Conservation (phyloP, 495 filamentous ascomycete genomes). For the Parachaetomium inaequale region DNA sequence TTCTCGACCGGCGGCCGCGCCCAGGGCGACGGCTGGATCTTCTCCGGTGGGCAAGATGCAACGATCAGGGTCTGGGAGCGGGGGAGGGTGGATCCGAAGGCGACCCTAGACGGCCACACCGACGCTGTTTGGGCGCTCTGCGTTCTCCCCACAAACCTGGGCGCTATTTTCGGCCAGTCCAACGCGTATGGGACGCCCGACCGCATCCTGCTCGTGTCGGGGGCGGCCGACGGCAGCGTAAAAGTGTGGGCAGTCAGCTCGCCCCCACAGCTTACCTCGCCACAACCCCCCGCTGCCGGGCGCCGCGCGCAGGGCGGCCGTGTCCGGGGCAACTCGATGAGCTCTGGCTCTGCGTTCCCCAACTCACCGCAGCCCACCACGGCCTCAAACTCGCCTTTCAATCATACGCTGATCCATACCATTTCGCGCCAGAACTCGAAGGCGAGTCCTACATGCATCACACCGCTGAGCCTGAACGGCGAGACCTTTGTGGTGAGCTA, state of each 20-base stretch:
- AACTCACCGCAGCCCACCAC: conserved; percentile 84
- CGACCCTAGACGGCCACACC: conserved; percentile 88
- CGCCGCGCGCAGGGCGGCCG: conserved; percentile 74
- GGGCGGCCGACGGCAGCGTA: conserved; percentile 85
- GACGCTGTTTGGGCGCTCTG: conserved; percentile 96
- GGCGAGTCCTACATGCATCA: conserved; percentile 87
- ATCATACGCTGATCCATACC: conserved; percentile 71
- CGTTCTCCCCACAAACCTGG: conserved; percentile 81
- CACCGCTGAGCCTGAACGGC: conserved; percentile 76
- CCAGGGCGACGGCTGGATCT: conserved; percentile 91
- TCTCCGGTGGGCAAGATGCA: conserved; percentile 92
- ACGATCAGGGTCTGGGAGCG: conserved; percentile 93
- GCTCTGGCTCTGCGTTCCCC: conserved; percentile 84
- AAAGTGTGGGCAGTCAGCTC: conserved; percentile 92
- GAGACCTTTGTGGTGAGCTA: conserved; percentile 93
- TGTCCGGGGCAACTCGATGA: conserved; percentile 83
- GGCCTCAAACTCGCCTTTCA: conserved; percentile 58
- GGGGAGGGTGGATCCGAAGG: conserved; percentile 90
- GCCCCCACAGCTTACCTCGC: conserved; percentile 78
- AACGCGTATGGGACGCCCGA: conserved; percentile 71
- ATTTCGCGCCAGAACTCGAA: conserved; percentile 65
- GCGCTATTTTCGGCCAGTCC: conserved; percentile 68
- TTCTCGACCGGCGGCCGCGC: conserved; percentile 84
- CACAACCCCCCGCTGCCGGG: conserved; percentile 54
- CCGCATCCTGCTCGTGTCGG: conserved; percentile 83